Base-by-base conservation (phyloP, 345 rosid genomes). In the Gossypium sturtianum region DNA sequence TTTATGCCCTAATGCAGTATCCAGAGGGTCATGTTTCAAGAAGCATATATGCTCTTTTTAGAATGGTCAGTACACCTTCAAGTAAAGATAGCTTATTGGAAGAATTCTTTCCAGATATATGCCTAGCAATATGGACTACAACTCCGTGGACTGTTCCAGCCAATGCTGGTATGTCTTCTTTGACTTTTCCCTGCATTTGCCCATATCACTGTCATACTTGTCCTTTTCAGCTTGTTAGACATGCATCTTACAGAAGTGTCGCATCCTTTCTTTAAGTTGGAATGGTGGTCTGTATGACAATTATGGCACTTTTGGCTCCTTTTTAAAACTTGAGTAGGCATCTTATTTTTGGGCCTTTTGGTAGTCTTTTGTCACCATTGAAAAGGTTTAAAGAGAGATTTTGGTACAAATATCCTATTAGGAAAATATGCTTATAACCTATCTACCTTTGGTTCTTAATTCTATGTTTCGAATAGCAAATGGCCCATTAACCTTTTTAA, bases 91-190 rank as follows among this genome's bases (percentile, higher is more conserved):
- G 78, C 52, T 76, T 82, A 54, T 57, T 94, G 70, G 83, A 86
- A 64, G 93, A 89, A 70, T 90, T 90, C 78, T 79, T 86, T 75
- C 97, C 97, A 23, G 85, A 92, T 84, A 79, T 94, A 77, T 79
- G 80, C 80, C 78, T 94, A 86, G 97, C 97, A 65, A 85, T 90
- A 74, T 94, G 98, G 98, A 94, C 98, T 62, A 94, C 98, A 70
- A 92, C 98, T 72, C 98, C 98, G 2, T 94, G 97, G 98, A 94
- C 97, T 15, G 67, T 94, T 79, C 98, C 95, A 65, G 98, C 97
- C 75, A 94, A 94, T 84, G 97, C 97, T 44, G 98, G 98, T 89
- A 78, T 69, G 81, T 80, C 45, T 60, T 80, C 43, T 22, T 19
- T 17, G 2, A 34, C 43, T 59, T 12, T 12, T 6, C 59, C 63